phyloP scores from a whole-genome alignment of 2,329 filamentous ascomycete species.

The Didymella glomerata region DNA sequence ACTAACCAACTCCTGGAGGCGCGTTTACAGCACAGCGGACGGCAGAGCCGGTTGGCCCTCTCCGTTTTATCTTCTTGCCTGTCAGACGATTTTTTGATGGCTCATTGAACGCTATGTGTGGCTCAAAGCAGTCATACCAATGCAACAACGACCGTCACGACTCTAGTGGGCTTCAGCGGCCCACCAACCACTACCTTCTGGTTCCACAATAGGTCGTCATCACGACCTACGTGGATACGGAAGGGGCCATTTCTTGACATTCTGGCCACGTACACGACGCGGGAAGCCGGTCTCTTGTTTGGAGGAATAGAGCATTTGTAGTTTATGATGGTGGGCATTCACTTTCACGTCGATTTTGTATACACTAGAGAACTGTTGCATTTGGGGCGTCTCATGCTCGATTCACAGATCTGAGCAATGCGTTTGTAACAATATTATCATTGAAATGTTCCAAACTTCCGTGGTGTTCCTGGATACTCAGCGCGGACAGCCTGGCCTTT shows the following conservation, averaged over 20 bases:
- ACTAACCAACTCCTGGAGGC: conserved; percentile 2
- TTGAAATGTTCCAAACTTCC: not conserved
- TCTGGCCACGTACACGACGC: conserved; percentile 21
- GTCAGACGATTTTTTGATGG: conserved; percentile 1
- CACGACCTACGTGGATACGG: not conserved
- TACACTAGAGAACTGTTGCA: conserved; percentile 48
- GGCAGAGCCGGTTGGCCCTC: not conserved
- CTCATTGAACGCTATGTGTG: conserved; percentile 35
- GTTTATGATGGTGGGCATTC: conserved; percentile 17
- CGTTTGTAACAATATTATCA: conserved; percentile 28
- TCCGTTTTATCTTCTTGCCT: conserved; percentile 1
- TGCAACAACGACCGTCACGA: conserved; percentile 32
- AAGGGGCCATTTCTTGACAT: not conserved
- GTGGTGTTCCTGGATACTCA: conserved; percentile 6
- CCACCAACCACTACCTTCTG: not conserved
- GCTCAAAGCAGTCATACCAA: conserved; percentile 7
- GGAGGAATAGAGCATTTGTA: conserved; percentile 19
- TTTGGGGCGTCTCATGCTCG: conserved; percentile 38
- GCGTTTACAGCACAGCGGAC: not conserved
- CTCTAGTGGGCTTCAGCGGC: conserved; percentile 9
- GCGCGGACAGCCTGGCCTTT: conserved; percentile 29
- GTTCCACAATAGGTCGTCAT: not conserved
- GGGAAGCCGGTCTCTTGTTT: conserved; percentile 31
- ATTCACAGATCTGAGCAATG: conserved; percentile 26
- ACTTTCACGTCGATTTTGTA: conserved; percentile 29